Percentiles rank a stretch among this genome's conserved stretches.
Conservation (phyloP, 2,329 filamentous ascomycete species). For the Plectosphaerella cucumerina region DNA sequence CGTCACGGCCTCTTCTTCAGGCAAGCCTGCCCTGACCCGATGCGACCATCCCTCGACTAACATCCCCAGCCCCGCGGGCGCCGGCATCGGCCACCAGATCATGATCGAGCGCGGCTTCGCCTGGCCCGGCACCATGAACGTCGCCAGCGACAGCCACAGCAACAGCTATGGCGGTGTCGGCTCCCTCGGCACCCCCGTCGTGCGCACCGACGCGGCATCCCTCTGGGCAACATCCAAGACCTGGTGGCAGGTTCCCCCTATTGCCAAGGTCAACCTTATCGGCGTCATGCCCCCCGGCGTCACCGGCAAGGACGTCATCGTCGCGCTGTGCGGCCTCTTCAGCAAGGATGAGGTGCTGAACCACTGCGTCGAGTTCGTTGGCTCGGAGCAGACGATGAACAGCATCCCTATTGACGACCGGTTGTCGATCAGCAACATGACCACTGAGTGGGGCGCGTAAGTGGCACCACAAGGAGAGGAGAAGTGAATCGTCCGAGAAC, state of each 20-base stretch:
- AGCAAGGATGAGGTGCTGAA: constrained; percentile 86
- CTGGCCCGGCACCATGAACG: constrained; percentile 81
- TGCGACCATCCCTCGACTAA: constrained; percentile 50
- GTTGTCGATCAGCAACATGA: constrained; percentile 76
- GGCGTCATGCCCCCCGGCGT: constrained; percentile 75
- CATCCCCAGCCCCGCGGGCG: constrained; percentile 43
- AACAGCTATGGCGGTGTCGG: constrained; percentile 83
- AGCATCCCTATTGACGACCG: constrained; percentile 70
- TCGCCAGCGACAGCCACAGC: constrained; percentile 73
- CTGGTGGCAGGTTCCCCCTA: constrained; percentile 86
- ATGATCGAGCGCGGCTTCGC: constrained; percentile 81
- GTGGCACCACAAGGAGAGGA: too few relatives aligned
- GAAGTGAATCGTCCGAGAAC: background rate
- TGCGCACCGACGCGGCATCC: constrained; percentile 80
- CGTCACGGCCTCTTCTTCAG: constrained; percentile 69
- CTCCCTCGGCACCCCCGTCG: constrained; percentile 73
- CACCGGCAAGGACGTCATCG: constrained; percentile 90
- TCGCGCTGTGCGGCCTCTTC: constrained; percentile 83
- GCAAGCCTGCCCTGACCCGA: background rate
- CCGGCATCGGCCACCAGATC: constrained; percentile 86
- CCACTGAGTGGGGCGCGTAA: constrained; percentile 70
- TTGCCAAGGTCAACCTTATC: constrained; percentile 74
- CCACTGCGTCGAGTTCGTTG: constrained; percentile 84
- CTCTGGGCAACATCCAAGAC: constrained; percentile 81
- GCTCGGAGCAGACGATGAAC: constrained; percentile 70